These are phyloP conservation scores for Linum tenue DNA, from an alignment of 345 rosid species.

Conservation along the genomic window DNA sequence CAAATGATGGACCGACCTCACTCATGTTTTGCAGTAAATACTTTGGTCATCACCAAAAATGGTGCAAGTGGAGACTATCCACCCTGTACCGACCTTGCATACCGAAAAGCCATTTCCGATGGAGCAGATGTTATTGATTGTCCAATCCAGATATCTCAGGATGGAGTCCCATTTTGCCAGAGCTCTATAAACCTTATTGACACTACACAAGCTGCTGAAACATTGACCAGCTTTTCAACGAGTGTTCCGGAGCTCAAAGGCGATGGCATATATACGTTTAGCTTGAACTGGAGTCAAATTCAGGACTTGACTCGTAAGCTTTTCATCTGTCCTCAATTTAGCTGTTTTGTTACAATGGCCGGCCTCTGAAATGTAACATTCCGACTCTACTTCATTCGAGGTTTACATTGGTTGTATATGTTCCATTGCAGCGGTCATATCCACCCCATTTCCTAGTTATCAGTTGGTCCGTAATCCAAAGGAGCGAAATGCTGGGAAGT, in stretches of 20 bases:
- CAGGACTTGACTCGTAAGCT: slow-evolving; percentile 7
- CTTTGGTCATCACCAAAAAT: slow-evolving; percentile 22
- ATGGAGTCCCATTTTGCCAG: slow-evolving; percentile 7
- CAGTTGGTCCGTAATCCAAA: not conserved
- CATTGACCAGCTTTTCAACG: slow-evolving; percentile 1
- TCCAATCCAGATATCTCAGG: slow-evolving; percentile 27
- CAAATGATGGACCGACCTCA: not conserved
- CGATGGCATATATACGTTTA: slow-evolving; percentile 4
- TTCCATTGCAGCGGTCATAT: slow-evolving; percentile 2
- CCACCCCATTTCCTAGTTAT: not conserved
- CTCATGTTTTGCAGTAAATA: slow-evolving; percentile 15
- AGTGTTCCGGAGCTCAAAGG: slow-evolving; percentile 6
- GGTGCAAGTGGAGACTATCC: slow-evolving; percentile 39
- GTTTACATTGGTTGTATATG: too few species aligned
- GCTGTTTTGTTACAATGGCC: not conserved
- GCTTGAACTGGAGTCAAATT: slow-evolving; percentile 3
- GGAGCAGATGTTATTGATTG: slow-evolving; percentile 36
- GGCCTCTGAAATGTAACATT: too few species aligned
- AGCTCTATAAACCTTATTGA: slow-evolving; percentile 5
- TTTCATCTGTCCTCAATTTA: not conserved
- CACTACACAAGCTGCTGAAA: slow-evolving; percentile 1
- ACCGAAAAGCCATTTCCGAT: slow-evolving; percentile 24
- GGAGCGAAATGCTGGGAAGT: not conserved
- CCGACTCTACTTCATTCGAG: not conserved
- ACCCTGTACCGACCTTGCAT: slow-evolving; percentile 27